These are phyloP conservation scores for Pseudopithomyces maydicus DNA, from an alignment of 2,329 filamentous ascomycete genomes.

Conservation along the genomic window DNA sequence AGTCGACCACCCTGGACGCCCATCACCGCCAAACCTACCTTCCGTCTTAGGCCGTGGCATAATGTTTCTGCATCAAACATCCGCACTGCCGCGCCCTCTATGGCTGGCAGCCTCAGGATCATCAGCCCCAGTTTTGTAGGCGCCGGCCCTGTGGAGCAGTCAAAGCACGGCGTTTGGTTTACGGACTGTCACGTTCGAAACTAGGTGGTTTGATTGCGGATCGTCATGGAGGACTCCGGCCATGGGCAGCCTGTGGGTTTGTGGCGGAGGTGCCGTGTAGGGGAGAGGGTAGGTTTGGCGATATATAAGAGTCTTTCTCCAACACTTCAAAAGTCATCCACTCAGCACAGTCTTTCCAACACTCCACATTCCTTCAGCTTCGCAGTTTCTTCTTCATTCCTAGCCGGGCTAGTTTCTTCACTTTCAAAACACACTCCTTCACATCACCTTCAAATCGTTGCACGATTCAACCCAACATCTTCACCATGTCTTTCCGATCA, in stretches of 20 bases:
- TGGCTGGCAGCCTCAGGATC: slow-evolving; percentile 33
- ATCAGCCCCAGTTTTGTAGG: slow-evolving; percentile 39
- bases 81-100: slow-evolving; percentile 23
- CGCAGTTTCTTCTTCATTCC: slow-evolving; percentile 22
- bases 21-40: slow-evolving; percentile 20
- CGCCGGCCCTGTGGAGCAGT: slow-evolving; percentile 33
- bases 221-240: slow-evolving; percentile 14
- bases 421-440: slow-evolving; percentile 23
- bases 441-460: slow-evolving; percentile 16
- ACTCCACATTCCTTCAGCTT: slow-evolving; percentile 20
- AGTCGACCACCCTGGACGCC: slow-evolving; percentile 15
- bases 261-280: slow-evolving; percentile 11
- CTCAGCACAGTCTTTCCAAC: slow-evolving; percentile 24
- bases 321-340: slow-evolving; percentile 20
- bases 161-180: slow-evolving; percentile 29
- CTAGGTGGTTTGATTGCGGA: slow-evolving; percentile 38
- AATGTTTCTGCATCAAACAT: slow-evolving; percentile 33
- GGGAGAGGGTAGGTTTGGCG: neutral
- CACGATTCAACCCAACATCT: slow-evolving; percentile 14
- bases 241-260: slow-evolving; percentile 5
- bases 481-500: slow-evolving; percentile 59
- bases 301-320: slow-evolving; percentile 32
- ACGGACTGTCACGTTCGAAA: slow-evolving; percentile 27
- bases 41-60: slow-evolving; percentile 26
- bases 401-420: slow-evolving; percentile 39